A percentile compares a stretch with the other conserved stretches of the same genome.
Conservation (phyloP, 2,329 filamentous ascomycete species). For the Dryadomyces quercus-mongolicae region DNA sequence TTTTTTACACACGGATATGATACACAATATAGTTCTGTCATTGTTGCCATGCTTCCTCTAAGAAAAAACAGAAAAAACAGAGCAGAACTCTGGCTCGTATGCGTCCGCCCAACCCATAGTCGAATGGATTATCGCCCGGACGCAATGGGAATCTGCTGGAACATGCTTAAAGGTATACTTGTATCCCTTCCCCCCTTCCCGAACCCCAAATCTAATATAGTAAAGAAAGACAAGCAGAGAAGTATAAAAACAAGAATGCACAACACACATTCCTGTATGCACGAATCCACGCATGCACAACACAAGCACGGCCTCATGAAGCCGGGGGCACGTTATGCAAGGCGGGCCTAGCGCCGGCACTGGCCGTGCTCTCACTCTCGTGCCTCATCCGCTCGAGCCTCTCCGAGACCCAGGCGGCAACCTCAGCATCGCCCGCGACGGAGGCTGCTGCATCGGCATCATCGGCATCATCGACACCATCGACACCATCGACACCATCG, state of each 20-base stretch:
- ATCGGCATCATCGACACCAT: too few species aligned
- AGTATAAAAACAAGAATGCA: not conserved
- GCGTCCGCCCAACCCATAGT: too few species aligned
- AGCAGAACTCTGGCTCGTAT: not conserved
- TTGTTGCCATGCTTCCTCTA: not conserved
- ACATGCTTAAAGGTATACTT: constrained; percentile 1
- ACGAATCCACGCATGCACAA: too few species aligned
- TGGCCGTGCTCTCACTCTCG: constrained; percentile 30
- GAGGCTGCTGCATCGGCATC: constrained; percentile 9
- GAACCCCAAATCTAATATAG: not conserved
- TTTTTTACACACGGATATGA: not conserved
- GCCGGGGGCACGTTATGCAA: constrained; percentile 81
- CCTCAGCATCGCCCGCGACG: constrained; percentile 61
- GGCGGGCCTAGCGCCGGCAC: constrained; percentile 56
- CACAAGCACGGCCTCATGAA: constrained; percentile 15
- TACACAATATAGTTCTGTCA: not conserved
- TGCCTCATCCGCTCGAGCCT: constrained; percentile 56
- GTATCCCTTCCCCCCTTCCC: not conserved
- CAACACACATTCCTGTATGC: too few species aligned
- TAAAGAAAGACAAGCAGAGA: constrained; percentile 3
- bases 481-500: too few species aligned
- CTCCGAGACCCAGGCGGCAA: constrained; percentile 70
- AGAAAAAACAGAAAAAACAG: not conserved
- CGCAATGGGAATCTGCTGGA: not conserved
- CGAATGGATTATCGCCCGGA: too few species aligned